These are phyloP conservation scores for Ascosphaera apis DNA, from an alignment of 2,329 filamentous ascomycete genomes.

Conservation along the genomic window DNA sequence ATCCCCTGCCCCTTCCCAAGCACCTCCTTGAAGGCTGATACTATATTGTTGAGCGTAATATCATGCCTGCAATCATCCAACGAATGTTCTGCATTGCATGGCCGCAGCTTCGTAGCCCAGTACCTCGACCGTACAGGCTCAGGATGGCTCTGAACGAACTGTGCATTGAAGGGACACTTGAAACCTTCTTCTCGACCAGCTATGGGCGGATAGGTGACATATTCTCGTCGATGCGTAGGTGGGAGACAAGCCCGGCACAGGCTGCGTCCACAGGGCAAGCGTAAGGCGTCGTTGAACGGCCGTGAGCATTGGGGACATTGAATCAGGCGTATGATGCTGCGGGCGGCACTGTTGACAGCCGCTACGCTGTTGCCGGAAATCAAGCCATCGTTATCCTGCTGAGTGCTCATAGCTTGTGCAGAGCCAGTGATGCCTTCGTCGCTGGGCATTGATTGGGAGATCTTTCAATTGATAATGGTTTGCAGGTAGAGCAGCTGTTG, in stretches of 20 bases:
- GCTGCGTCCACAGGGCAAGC: slow-evolving; percentile 59
- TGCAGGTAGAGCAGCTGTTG: no score
- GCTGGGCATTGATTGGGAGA: no score
- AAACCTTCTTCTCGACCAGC: slow-evolving; percentile 46
- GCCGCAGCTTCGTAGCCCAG: slow-evolving; percentile 9
- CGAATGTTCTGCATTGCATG: slow-evolving; percentile 49
- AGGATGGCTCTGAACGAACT: no score
- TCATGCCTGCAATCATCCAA: slow-evolving; percentile 54
- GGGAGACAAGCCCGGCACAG: slow-evolving; percentile 59
- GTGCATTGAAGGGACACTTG: slow-evolving; percentile 39
- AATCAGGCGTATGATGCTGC: slow-evolving; percentile 46
- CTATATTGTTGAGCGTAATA: slow-evolving; percentile 51
- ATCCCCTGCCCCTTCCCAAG: slow-evolving; percentile 3
- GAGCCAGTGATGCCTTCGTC: no score
- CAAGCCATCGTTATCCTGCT: not conserved
- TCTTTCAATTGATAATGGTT: no score
- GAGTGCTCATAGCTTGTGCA: not conserved
- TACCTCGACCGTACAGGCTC: not conserved
- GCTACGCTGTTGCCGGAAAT: not conserved
- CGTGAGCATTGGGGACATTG: slow-evolving; percentile 56
- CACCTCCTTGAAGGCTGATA: slow-evolving; percentile 32
- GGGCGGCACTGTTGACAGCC: slow-evolving; percentile 30
- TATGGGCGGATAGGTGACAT: slow-evolving; percentile 56
- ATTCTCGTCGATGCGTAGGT: slow-evolving; percentile 34
- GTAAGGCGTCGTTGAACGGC: slow-evolving; percentile 44